Evolutionary conservation across 1,284 basidiomycete genomes (phyloP), one percentile per base, ranked within the genome.

Genomic region (Nidula niveotomentosa): DNA sequence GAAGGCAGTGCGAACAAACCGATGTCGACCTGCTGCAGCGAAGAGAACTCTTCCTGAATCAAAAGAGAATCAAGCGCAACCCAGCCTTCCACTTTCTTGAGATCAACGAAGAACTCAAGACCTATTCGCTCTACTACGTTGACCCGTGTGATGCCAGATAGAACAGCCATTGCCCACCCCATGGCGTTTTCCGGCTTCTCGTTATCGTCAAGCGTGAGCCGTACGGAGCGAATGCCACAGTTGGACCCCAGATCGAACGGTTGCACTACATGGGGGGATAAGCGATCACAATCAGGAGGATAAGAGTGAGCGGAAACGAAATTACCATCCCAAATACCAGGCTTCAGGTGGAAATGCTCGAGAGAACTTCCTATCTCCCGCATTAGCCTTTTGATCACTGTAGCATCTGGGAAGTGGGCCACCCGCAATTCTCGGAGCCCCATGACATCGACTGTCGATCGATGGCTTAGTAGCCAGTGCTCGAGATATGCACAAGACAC

Each of bases 311-410:
- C 37, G 50, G 48, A 43, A 49, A 33, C 7, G 36, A 49, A 60
- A 67, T 65, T 61, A 75, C 74, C 72, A 57, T 69, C 65, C 66
- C 72, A 73, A 47, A 65, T 61, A 6, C 73, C 75, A 23, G 74
- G 75, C 56, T 77, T 77, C 56, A 76, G 65, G 58, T 76, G 74
- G 43, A 77, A 68, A 57, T 72, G 69, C 57, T 76, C 70, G 5
- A 77, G 60, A 8, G 73, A 71, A 12, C 54, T 52, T 12, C 73
- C 74, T 8, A 72, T 65, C 2, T 65, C 62, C 8, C 56, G 56
- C 17, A 77, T 60, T 34, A 77, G 65, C 59, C 63, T 66, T 36
- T 72, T 65, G 39, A 75, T 64, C 15, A 69, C 66, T 9, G 61
- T 54, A 15, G 69, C 60, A 56, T 74, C 71, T 47, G 68, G 65